Conservation (phyloP, 2,329 filamentous ascomycete species). For the Botrytis paeoniae region DNA sequence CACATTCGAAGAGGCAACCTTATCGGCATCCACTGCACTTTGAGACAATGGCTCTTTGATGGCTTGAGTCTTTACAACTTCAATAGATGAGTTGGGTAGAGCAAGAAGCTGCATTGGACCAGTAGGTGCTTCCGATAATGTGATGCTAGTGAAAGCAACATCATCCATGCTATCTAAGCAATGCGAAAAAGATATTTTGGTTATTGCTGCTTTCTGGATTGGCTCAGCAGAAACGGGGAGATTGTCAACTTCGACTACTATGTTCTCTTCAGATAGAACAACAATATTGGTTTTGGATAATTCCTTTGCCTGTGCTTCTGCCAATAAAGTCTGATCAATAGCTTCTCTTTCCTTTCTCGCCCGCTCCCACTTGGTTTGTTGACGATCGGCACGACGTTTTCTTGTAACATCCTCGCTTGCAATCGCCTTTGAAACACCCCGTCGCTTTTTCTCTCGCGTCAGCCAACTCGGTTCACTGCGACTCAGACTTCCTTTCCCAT, state of each 20-base stretch:
- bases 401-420: conserved; percentile 83
- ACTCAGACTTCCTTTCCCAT: conserved; percentile 89
- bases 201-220: background rate
- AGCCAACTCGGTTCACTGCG: conserved; percentile 95
- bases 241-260: background rate
- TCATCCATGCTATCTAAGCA: background rate
- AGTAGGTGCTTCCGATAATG: conserved; percentile 23
- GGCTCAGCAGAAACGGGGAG: background rate
- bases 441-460: conserved; percentile 72
- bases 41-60: background rate
- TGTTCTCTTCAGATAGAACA: background rate
- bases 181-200: background rate
- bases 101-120: conserved; percentile 46
- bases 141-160: background rate
- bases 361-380: conserved; percentile 83
- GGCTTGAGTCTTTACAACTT: background rate
- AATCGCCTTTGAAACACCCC: conserved; percentile 58
- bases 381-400: conserved; percentile 74
- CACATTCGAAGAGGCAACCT: conserved; percentile 35
- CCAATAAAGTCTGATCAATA: conserved; percentile 67
- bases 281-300: background rate
- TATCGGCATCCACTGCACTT: background rate
- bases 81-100: conserved; percentile 46
- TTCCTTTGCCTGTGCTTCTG: conserved; percentile 42
- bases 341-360: conserved; percentile 83